phyloP scores from a whole-genome alignment of 495 filamentous ascomycete genomes.

The Penicillium verhagenii region DNA sequence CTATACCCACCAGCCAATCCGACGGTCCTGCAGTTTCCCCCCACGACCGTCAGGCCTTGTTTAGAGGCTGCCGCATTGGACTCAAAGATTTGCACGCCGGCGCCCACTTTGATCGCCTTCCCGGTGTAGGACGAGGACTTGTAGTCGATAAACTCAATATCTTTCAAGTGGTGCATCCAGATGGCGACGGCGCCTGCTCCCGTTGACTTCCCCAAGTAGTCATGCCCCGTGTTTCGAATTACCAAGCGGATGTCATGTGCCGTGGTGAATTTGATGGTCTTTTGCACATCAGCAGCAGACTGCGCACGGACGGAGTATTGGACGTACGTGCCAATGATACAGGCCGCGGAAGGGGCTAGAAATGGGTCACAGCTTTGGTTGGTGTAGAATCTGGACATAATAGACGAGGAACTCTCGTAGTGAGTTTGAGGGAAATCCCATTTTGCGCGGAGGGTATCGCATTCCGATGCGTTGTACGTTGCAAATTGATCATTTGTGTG shows the following conservation, averaged over 20 bases:
- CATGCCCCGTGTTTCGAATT: constrained; percentile 62
- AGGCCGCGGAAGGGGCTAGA: constrained; percentile 17
- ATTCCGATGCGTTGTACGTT: not conserved
- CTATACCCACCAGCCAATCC: constrained; percentile 54
- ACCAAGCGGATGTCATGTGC: constrained; percentile 58
- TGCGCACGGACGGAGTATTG: not conserved
- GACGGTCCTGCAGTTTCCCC: constrained; percentile 33
- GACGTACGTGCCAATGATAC: not conserved
- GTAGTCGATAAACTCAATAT: constrained; percentile 40
- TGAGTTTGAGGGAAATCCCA: constrained; percentile 32
- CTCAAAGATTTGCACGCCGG: constrained; percentile 35
- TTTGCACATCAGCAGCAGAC: not conserved
- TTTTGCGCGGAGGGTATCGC: not conserved
- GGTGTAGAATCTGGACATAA: constrained; percentile 41
- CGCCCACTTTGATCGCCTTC: constrained; percentile 50
- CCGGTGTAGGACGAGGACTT: constrained; percentile 40
- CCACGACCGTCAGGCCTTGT: constrained; percentile 21
- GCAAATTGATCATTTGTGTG: not conserved
- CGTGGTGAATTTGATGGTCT: constrained; percentile 11
- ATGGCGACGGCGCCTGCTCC: constrained; percentile 51
- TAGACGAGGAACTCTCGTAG: constrained; percentile 35
- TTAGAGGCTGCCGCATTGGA: constrained; percentile 44
- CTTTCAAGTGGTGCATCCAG: constrained; percentile 59
- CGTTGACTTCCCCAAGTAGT: constrained; percentile 56
- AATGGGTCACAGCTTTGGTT: constrained; percentile 57